These are phyloP conservation scores for Meyerozyma smithsonii DNA, from an alignment of 1,139 yeast genomes.

Conservation along the genomic window DNA sequence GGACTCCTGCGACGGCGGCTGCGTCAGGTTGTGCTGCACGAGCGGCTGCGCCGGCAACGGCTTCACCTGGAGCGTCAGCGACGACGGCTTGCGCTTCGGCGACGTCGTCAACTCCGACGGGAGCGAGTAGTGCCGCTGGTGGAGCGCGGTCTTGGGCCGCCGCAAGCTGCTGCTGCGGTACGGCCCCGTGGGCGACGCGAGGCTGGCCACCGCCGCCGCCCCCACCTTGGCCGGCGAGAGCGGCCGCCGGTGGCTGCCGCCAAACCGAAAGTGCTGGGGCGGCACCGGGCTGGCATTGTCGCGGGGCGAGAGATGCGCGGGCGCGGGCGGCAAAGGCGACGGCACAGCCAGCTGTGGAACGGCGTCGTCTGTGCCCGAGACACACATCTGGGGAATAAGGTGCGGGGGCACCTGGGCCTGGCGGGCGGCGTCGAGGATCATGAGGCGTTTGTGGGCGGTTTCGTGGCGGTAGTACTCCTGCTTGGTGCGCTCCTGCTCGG, in stretches of 20 bases:
- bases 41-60: constrained; percentile 45
- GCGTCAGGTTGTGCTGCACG: constrained; percentile 31
- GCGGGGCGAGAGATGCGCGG: constrained; percentile 11
- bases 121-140: constrained; percentile 43
- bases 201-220: constrained; percentile 63
- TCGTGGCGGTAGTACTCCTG: constrained; percentile 77
- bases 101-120: constrained; percentile 28
- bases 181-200: constrained; percentile 33
- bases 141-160: constrained; percentile 19
- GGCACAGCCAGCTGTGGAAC: constrained; percentile 8
- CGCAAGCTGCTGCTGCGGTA: constrained; percentile 16
- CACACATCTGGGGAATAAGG: constrained; percentile 62
- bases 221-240: constrained; percentile 70
- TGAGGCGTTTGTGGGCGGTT: constrained; percentile 53
- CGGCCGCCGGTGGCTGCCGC: constrained; percentile 37
- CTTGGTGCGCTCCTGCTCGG: constrained; percentile 79
- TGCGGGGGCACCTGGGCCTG: constrained; percentile 62
- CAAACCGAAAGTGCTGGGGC: constrained; percentile 40
- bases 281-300: constrained; percentile 27
- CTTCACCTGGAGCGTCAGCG: constrained; percentile 35
- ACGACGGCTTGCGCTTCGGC: constrained; percentile 4
- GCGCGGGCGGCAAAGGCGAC: constrained; percentile 12
- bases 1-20: constrained; percentile 43
- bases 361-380: constrained; percentile 4
- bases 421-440: constrained; percentile 58